Evolutionary conservation across 306 rosid genomes (phyloP).

Genomic region (Arachis hypogaea): DNA sequence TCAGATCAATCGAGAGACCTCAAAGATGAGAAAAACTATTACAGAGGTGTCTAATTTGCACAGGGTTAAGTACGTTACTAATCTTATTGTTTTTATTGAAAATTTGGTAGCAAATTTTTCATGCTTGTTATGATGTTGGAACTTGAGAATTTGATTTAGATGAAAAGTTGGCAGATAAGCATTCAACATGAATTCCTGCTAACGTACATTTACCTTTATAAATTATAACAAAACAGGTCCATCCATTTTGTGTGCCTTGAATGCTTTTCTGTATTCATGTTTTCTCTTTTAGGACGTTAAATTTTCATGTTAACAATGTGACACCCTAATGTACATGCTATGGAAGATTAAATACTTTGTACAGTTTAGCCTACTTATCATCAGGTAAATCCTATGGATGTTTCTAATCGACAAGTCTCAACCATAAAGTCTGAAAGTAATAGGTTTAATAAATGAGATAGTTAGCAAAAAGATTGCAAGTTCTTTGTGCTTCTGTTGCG

Average conservation of each 20-base stretch:
- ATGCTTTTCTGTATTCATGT: not conserved
- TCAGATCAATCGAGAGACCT: too few species aligned
- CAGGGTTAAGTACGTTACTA: too few species aligned
- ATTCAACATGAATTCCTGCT: conserved; percentile 19
- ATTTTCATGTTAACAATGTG: not conserved
- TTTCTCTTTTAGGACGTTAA: not conserved
- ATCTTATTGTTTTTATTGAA: too few species aligned
- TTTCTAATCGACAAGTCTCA: not conserved
- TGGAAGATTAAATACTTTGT: conserved; percentile 14
- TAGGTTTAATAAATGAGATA: not conserved
- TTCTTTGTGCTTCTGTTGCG: not conserved
- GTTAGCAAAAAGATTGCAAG: conserved; percentile 14
- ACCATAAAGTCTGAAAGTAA: conserved; percentile 17
- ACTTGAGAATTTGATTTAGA: not conserved
- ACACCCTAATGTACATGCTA: not conserved
- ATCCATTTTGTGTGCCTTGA: not conserved
- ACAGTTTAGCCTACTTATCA: not conserved
- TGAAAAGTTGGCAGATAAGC: not conserved
- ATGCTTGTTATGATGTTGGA: not conserved
- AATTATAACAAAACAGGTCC: not conserved
- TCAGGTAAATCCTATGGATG: conserved; percentile 1
- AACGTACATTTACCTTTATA: not conserved
- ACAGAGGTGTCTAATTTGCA: too few species aligned
- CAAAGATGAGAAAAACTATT: too few species aligned
- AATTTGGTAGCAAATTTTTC: too few species aligned